phyloP scores from a whole-genome alignment of 306 rosid genomes.

The Sophora flavescens region DNA sequence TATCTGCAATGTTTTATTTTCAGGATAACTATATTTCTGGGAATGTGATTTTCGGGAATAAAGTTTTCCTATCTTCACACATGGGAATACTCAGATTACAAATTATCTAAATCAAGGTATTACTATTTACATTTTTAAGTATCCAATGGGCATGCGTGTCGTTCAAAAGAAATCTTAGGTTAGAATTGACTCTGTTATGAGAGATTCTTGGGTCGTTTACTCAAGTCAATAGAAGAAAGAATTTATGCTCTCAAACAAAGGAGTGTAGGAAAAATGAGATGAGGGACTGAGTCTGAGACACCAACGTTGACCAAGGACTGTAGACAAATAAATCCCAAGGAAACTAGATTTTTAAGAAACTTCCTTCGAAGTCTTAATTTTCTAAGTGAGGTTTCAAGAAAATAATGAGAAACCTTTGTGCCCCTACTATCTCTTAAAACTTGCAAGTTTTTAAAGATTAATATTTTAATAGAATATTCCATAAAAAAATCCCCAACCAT shows the following conservation, averaged over 20 bases:
- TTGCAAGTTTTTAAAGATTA: neutral
- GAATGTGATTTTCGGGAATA: no score
- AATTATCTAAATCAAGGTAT: neutral
- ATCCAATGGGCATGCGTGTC: neutral
- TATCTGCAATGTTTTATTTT: no score
- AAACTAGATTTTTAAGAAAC: neutral
- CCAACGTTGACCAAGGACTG: slow-evolving; percentile 21
- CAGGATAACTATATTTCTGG: no score
- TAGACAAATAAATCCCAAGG: neutral
- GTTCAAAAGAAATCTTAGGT: neutral
- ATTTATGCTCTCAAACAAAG: neutral
- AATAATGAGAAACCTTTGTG: neutral
- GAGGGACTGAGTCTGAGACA: neutral
- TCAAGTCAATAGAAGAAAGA: neutral
- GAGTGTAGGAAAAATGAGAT: neutral
- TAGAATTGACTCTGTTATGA: neutral
- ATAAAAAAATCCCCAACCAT: neutral
- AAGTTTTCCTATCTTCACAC: no score
- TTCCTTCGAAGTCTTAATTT: neutral
- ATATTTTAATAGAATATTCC: neutral
- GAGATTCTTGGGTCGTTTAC: neutral
- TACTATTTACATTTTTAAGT: neutral
- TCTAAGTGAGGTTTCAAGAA: neutral
- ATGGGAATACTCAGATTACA: neutral
- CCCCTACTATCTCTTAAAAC: neutral